Conservation (phyloP, 257 asterid species). For the Lithospermum erythrorhizon region DNA sequence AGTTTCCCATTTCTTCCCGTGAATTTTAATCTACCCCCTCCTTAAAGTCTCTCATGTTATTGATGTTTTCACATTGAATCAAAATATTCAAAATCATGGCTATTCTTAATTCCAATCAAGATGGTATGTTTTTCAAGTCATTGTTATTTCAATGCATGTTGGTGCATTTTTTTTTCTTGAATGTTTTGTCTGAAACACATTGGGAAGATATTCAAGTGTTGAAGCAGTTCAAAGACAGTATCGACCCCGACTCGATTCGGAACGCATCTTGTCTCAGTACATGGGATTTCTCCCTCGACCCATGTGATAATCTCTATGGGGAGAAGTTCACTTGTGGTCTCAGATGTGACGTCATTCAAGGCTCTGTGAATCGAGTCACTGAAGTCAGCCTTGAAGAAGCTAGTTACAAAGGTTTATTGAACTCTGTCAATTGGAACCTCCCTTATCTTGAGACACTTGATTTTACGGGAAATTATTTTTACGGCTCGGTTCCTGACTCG, state of each 20-base stretch:
- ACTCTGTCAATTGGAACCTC: slow-evolving; percentile 34
- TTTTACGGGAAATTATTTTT: slow-evolving; percentile 42
- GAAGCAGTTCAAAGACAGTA: slow-evolving; percentile 44
- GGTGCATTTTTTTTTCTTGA: slow-evolving; percentile 11
- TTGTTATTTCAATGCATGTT: slow-evolving; percentile 9
- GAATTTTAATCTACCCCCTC: not conserved
- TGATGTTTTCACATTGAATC: not conserved
- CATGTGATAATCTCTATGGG: slow-evolving; percentile 49
- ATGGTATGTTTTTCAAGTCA: not conserved
- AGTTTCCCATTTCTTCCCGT: not conserved
- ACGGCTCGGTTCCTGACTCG: slow-evolving; percentile 36
- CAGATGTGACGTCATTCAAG: slow-evolving; percentile 43
- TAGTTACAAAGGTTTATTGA: slow-evolving; percentile 47
- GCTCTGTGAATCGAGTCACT: slow-evolving; percentile 40
- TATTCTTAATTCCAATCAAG: not conserved
- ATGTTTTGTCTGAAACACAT: slow-evolving; percentile 38
- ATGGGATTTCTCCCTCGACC: slow-evolving; percentile 68
- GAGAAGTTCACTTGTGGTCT: slow-evolving; percentile 76
- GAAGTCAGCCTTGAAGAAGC: slow-evolving; percentile 64
- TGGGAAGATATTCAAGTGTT: slow-evolving; percentile 46
- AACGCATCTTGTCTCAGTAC: slow-evolving; percentile 57
- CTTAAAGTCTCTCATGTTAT: not conserved
- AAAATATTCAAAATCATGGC: not conserved
- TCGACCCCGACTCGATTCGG: slow-evolving; percentile 33
- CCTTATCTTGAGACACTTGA: slow-evolving; percentile 52